These are phyloP conservation scores for Gomphus bonarii DNA, from an alignment of 1,284 basidiomycete genomes.

Conservation along the genomic window DNA sequence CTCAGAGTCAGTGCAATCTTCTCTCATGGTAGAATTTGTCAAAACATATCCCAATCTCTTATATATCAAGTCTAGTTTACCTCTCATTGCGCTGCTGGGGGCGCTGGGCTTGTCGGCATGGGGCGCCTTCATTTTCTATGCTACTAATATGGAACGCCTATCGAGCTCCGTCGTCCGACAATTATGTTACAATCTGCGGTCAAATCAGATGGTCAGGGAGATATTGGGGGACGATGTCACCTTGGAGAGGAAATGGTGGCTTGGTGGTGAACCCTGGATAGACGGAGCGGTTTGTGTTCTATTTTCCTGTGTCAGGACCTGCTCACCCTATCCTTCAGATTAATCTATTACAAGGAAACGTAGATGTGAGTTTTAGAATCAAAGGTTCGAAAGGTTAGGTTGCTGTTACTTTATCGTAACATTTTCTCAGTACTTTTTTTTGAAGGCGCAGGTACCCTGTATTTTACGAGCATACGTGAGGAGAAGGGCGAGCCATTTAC, in stretches of 20 bases:
- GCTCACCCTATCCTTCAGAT: slow-evolving; percentile 32
- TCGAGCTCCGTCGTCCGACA: slow-evolving; percentile 66
- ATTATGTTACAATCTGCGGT: slow-evolving; percentile 47
- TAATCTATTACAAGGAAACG: slow-evolving; percentile 61
- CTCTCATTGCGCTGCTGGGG: slow-evolving; percentile 29
- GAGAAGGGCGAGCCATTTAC: slow-evolving; percentile 64
- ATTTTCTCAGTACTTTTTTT: neutral
- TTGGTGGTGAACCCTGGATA: slow-evolving; percentile 68
- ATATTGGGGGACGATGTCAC: slow-evolving; percentile 59
- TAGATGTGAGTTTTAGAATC: slow-evolving; percentile 65
- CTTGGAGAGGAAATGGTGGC: slow-evolving; percentile 63
- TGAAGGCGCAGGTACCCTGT: slow-evolving; percentile 59
- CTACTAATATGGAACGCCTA: slow-evolving; percentile 67
- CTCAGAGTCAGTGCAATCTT: slow-evolving; percentile 26
- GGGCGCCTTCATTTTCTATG: slow-evolving; percentile 56
- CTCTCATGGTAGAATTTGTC: neutral
- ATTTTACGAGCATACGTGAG: slow-evolving; percentile 71
- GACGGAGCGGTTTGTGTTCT: slow-evolving; percentile 45
- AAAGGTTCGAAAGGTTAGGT: slow-evolving; percentile 55
- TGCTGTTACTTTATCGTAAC: neutral
- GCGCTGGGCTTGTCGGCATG: slow-evolving; percentile 49
- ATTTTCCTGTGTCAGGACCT: neutral
- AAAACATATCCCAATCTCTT: neutral
- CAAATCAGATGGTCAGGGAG: slow-evolving; percentile 33
- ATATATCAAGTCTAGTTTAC: slow-evolving; percentile 42